Base-by-base conservation (phyloP, 208 protist species). In the Vickermania spadyakhi region DNA sequence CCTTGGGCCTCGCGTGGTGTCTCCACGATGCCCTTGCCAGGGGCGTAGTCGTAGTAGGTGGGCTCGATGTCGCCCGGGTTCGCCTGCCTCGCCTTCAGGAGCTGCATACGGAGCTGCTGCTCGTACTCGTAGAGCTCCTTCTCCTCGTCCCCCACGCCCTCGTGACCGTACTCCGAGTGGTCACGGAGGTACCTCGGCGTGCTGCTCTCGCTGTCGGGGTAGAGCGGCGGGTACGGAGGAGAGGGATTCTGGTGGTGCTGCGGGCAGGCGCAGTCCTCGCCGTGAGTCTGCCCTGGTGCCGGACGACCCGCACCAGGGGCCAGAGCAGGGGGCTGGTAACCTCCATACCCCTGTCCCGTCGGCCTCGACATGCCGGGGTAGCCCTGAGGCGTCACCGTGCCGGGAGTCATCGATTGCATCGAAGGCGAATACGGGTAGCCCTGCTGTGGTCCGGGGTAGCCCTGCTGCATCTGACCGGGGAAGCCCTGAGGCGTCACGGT, bases 21-120 rank as follows among this genome's bases (percentile, higher is more conserved):
- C 18, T 45, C 36, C 36, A 45, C 18, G 7, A 45, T 45, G 36
- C 36, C 36, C 18, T 45, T 45, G 11, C 11, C 7, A 7, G 7
- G 11, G 36, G 36, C 7, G 36, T n/a, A 45, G 36, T 45, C 36
- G 36, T 45, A 45, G 11, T 18, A 18, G 11, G 36, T 18, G 11
- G 36, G 11, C 36, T 45, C 36, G 11, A 45, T 18, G 36, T 45
- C 36, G 36, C 36, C 18, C 11, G 7, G 11, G 36, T 7, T 7
- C 36, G 18, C 36, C 36, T 45, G 11, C 11, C 36, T 7, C 11
- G 36, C 51, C 51, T 55, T 26, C n/a, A 55, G 5, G 51, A 26
- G n/a, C 11, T 21, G 14, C n/a, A 28, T 55, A 22, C 51, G 51
- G 51, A 55, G 51, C 7, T 55, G 23, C 51, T 55, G 51, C n/a